Percentiles rank a stretch among this genome's conserved stretches.
Evolutionary conservation across 139 green algal species (phyloP).

Genomic region (Mesotaenium endlicherianum): DNA sequence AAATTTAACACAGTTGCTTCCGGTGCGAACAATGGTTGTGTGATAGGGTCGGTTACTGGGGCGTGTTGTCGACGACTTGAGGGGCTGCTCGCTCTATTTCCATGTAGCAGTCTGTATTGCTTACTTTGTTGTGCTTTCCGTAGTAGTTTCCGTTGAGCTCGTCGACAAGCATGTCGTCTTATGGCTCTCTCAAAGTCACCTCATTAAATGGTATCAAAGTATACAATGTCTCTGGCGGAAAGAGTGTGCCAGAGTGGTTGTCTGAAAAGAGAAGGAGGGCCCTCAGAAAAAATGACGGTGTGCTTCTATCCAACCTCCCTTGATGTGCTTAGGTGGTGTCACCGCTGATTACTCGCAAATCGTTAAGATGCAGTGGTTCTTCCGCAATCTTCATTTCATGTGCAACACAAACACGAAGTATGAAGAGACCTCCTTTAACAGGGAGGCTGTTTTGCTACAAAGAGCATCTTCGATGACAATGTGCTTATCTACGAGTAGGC

Average conservation of each 20-base stretch:
- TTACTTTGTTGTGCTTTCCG: no score
- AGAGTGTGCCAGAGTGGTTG: conserved; percentile 85
- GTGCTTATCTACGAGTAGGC: not conserved
- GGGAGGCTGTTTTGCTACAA: not conserved
- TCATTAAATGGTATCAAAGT: conserved; percentile 92
- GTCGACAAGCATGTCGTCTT: conserved; percentile 9
- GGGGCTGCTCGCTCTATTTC: no score
- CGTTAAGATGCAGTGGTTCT: not conserved
- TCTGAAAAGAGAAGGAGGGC: conserved; percentile 80
- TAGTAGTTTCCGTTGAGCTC: no score
- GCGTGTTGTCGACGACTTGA: no score
- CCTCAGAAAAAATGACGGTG: conserved; percentile 73
- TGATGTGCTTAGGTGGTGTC: not conserved
- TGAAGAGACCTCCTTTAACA: not conserved
- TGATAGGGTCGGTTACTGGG: no score
- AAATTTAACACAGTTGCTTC: no score
- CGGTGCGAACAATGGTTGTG: no score
- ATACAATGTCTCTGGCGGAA: conserved; percentile 85
- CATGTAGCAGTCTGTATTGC: no score
- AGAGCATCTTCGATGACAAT: not conserved
- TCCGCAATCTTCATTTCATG: not conserved
- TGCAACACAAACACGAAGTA: not conserved
- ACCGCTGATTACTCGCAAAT: no score
- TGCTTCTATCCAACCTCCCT: not conserved
- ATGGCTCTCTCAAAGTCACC: conserved; percentile 69